These are phyloP conservation scores for Dittrichia graveolens DNA, from an alignment of 129 eudicot species.

Conservation along the genomic window DNA sequence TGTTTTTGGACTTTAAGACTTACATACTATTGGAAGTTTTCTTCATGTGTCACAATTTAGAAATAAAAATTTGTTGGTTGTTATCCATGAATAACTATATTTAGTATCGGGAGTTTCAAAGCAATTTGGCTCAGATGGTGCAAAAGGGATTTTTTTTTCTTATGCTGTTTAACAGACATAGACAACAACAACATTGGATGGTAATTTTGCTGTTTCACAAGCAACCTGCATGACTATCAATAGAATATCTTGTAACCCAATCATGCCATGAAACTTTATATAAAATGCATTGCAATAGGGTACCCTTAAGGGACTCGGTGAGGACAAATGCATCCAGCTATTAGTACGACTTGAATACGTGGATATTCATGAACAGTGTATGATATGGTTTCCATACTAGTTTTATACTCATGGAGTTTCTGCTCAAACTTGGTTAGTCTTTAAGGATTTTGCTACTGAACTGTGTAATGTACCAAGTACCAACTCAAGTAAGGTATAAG, in stretches of 20 bases:
- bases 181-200: background rate
- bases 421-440: too few relatives aligned
- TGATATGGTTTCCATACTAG: too few relatives aligned
- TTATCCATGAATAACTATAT: background rate
- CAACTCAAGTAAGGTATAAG: too few relatives aligned
- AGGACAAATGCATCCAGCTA: background rate
- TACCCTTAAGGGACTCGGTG: background rate
- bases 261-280: background rate
- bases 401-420: too few relatives aligned
- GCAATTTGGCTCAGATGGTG: background rate
- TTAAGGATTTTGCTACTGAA: too few relatives aligned
- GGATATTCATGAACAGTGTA: too few relatives aligned
- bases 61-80: conserved; percentile 5
- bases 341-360: too few relatives aligned
- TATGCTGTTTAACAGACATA: background rate
- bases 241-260: background rate
- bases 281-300: background rate
- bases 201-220: background rate
- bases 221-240: background rate
- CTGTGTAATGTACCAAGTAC: too few relatives aligned
- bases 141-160: background rate
- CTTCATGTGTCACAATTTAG: background rate
- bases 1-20: background rate
- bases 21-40: background rate
- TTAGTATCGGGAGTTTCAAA: background rate